Conservation (phyloP, 2,329 filamentous ascomycete species). For the Xylaria digitata region DNA sequence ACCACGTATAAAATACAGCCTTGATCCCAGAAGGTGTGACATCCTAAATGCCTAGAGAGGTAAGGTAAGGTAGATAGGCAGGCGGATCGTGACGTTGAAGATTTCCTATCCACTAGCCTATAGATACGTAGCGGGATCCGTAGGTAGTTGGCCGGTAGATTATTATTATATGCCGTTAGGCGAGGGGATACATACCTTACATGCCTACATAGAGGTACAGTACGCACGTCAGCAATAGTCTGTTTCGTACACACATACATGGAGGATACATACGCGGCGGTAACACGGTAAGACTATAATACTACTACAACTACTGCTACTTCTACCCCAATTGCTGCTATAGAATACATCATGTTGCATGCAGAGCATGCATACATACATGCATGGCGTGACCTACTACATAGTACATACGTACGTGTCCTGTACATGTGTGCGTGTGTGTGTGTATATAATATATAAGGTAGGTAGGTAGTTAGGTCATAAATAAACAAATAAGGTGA, state of each 20-base stretch:
- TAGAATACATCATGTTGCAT: slow-evolving; percentile 21
- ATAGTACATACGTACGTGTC: slow-evolving; percentile 4
- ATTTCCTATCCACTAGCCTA: slow-evolving; percentile 3
- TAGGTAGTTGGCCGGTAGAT: slow-evolving; percentile 9
- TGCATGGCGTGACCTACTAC: slow-evolving; percentile 23
- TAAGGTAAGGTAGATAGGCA: background rate
- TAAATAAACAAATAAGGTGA: slow-evolving; percentile 27
- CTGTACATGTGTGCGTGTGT: slow-evolving; percentile 16
- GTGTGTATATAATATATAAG: slow-evolving; percentile 4
- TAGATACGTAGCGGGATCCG: slow-evolving; percentile 17
- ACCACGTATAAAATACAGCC: too few relatives aligned
- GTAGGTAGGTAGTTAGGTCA: background rate
- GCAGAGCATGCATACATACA: slow-evolving; percentile 29
- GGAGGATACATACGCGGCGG: slow-evolving; percentile 15
- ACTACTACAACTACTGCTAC: slow-evolving; percentile 12
- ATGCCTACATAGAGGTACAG: slow-evolving; percentile 19
- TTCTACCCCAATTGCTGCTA: slow-evolving; percentile 27
- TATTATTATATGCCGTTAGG: slow-evolving; percentile 24
- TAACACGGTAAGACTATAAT: slow-evolving; percentile 28
- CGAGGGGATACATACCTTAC: slow-evolving; percentile 17
- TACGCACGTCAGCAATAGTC: slow-evolving; percentile 33
- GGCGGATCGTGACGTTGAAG: slow-evolving; percentile 12
- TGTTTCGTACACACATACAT: slow-evolving; percentile 18
- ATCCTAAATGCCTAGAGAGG: background rate
- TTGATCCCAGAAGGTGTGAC: background rate